A percentile compares a stretch with the other conserved stretches of the same genome.
Conservation (phyloP, 2,329 filamentous ascomycete species). For the Scytalidium lignicola region DNA sequence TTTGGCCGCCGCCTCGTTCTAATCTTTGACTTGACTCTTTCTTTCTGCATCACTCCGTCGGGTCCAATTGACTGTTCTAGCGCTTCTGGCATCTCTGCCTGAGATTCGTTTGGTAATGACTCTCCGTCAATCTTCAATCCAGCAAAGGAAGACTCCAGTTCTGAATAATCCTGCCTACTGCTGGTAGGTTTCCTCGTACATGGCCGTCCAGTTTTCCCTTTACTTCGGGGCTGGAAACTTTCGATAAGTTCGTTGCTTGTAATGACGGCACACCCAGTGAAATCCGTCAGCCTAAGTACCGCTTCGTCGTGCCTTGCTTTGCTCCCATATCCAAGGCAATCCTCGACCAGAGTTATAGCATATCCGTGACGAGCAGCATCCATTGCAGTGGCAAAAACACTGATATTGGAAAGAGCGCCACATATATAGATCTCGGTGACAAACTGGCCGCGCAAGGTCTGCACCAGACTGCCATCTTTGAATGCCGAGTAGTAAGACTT, state of each 20-base stretch:
- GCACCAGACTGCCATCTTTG: conserved; percentile 65
- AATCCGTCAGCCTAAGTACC: conserved; percentile 20
- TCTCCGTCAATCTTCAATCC: not conserved
- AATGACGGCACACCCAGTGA: conserved; percentile 27
- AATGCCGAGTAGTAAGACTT: conserved; percentile 91
- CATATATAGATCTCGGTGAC: conserved; percentile 87
- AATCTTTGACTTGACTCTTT: conserved; percentile 24
- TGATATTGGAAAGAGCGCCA: conserved; percentile 80
- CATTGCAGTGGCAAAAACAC: conserved; percentile 84
- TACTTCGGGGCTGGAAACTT: conserved; percentile 15
- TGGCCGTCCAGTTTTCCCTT: conserved; percentile 6
- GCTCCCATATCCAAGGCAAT: conserved; percentile 79
- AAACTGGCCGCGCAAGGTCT: conserved; percentile 75
- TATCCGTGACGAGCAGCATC: conserved; percentile 87
- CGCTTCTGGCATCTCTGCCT: not conserved
- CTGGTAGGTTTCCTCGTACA: conserved; percentile 10
- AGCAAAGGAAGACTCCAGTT: not conserved
- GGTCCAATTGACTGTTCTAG: conserved; percentile 10
- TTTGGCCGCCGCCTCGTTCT: conserved; percentile 22
- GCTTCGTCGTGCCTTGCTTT: conserved; percentile 55
- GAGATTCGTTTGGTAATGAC: not conserved
- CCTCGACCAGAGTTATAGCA: conserved; percentile 78
- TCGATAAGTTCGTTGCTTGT: conserved; percentile 22
- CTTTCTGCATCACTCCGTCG: conserved; percentile 16
- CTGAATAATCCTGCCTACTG: conserved; percentile 5